Evolutionary conservation across 768 basidiomycete species (phyloP).

Genomic region (Artomyces pyxidatus): DNA sequence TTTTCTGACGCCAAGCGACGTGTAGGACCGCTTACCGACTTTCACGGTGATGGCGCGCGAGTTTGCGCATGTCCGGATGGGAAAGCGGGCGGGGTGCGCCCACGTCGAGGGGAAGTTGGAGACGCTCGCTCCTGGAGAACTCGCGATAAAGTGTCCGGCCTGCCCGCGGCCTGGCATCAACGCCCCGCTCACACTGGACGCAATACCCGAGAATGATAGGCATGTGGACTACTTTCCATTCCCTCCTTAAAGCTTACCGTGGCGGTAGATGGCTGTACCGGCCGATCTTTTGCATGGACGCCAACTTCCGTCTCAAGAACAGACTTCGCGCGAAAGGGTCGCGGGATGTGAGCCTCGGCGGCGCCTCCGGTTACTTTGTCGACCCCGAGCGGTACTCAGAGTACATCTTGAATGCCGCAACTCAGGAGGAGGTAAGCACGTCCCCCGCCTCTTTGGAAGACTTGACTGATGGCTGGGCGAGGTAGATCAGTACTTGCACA

Average conservation of each 20-base stretch:
- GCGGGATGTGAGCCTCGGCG: neutral
- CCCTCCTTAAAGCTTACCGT: neutral
- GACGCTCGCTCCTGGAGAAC: neutral
- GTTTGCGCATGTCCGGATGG: neutral
- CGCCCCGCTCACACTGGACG: neutral
- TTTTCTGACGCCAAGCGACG: too few species aligned
- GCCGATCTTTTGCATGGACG: neutral
- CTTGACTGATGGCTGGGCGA: neutral
- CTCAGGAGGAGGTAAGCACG: neutral
- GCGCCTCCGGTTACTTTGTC: neutral
- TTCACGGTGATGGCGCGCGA: neutral
- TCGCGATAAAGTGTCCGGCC: neutral
- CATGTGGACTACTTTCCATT: neutral
- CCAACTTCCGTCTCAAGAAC: neutral
- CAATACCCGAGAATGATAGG: neutral
- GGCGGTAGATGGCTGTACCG: neutral
- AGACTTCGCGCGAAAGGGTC: neutral
- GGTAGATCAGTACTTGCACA: neutral
- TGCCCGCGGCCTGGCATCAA: neutral
- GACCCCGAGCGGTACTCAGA: neutral
- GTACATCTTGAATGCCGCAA: neutral
- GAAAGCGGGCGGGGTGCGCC: neutral
- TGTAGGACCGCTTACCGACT: neutral
- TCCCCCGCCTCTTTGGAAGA: neutral
- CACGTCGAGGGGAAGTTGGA: neutral